Evolutionary conservation across 106 monocot species (phyloP), one percentile per base, ranked within the genome.

Genomic region (Dactylorhiza incarnata): DNA sequence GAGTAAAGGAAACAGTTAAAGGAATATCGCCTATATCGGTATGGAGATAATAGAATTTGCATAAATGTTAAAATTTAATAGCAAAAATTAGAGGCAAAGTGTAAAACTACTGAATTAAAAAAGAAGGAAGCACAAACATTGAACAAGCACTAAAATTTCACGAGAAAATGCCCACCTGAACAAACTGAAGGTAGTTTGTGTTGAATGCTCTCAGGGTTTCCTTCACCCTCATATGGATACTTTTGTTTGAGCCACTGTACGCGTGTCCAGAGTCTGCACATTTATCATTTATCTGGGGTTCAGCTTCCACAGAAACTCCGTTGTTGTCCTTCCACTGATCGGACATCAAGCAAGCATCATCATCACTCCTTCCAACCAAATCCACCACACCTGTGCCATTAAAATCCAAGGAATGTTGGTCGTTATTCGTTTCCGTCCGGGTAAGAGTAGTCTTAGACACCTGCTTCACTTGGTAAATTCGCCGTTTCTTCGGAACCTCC

Each of bases 191-290:
- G 53, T 83, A 89, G 48, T 84, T 74, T 0, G 74, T 86, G 52
- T 79, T 89, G 48, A 86, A 89, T 2, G 73, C 46, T 71, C 89
- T 75, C 11, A 89, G 68, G 0, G 81, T 83, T 49, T 89, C 86
- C 52, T 75, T 89, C 48, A 89, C 89, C 76, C 72, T 83, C 37
- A 49, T 25, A 54, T 76, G 44, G 2, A 73, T 75, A 69, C 80
- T 85, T 84, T 88, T 88, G 3, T 44, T 44, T 17, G 72, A 1
- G 20, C 72, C 72, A 49, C 17, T 49, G 47, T 9, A 8, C 49
- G 49, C 9, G 8, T 72, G 9, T n/a, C 49, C 72, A 22, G 48
- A 49, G 3, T 72, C 72, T 8, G 11, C 72, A 20, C 47, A 48
- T 48, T 72, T 11, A 7, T 23, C 72, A 23, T 11, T 72, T 37